Conservation (phyloP, 108 stramenopile genomes). For the Bacterosira constricta region DNA sequence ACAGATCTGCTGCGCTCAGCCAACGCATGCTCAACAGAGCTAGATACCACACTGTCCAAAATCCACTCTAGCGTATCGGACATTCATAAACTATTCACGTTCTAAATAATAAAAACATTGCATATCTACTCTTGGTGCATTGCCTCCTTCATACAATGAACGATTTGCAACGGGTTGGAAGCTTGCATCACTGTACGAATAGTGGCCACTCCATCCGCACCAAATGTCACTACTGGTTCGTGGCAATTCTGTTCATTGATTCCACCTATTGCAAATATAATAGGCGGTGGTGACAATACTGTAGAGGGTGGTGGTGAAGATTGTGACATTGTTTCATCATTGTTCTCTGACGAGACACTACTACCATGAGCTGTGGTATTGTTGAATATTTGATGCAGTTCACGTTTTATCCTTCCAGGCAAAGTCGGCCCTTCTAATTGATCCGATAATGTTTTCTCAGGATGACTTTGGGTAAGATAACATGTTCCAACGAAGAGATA, state of each 20-base stretch:
- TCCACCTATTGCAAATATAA: slow-evolving; percentile 80
- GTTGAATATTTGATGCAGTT: slow-evolving; percentile 18
- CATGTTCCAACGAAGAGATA: slow-evolving; percentile 88
- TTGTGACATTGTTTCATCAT: background rate
- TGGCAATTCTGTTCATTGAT: slow-evolving; percentile 75
- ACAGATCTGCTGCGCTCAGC: too few relatives aligned
- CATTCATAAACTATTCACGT: too few relatives aligned
- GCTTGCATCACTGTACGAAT: slow-evolving; percentile 78
- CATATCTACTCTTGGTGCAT: too few relatives aligned
- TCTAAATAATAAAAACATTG: too few relatives aligned
- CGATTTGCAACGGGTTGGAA: slow-evolving; percentile 49
- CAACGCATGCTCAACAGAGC: too few relatives aligned
- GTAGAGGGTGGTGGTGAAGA: background rate
- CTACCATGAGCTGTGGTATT: background rate
- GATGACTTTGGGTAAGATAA: slow-evolving; percentile 72
- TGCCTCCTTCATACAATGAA: slow-evolving; percentile 36
- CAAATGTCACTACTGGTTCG: slow-evolving; percentile 57
- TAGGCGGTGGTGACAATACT: slow-evolving; percentile 27
- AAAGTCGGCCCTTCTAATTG: slow-evolving; percentile 76
- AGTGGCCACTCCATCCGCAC: slow-evolving; percentile 81
- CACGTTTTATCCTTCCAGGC: slow-evolving; percentile 56
- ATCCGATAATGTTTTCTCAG: slow-evolving; percentile 63
- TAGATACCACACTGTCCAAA: too few relatives aligned
- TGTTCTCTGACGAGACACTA: background rate
- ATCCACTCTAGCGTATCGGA: too few relatives aligned